These are phyloP conservation scores for Podaxis sp. DNA, from an alignment of 768 basidiomycete genomes.

Conservation along the genomic window DNA sequence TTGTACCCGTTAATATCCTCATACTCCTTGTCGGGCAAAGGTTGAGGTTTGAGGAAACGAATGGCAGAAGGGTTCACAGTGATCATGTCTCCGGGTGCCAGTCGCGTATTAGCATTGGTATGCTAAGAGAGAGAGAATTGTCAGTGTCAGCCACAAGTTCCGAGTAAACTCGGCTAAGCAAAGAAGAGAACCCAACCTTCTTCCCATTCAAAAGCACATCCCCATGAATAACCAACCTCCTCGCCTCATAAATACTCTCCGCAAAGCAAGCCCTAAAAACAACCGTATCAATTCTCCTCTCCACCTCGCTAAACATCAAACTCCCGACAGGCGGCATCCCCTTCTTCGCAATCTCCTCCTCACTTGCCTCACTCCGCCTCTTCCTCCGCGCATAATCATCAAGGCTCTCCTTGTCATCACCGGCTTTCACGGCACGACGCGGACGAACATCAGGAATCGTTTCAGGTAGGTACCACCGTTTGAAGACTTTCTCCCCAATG, in stretches of 20 bases:
- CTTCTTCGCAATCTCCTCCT: constrained; percentile 53
- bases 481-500: constrained; percentile 91
- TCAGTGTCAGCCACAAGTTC: constrained; percentile 8
- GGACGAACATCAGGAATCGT: constrained; percentile 85
- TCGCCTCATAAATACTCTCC: constrained; percentile 86
- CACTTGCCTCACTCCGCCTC: constrained; percentile 46
- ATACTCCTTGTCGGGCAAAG: constrained; percentile 29
- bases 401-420: constrained; percentile 46
- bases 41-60: constrained; percentile 54
- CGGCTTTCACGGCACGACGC: constrained; percentile 38
- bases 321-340: constrained; percentile 89
- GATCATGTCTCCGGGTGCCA: constrained; percentile 94
- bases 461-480: constrained; percentile 90
- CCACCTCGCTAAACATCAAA: constrained; percentile 94
- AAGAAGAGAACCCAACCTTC: constrained; percentile 54
- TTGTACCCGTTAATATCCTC: constrained; percentile 34
- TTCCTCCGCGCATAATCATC: constrained; percentile 62
- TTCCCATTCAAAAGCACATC: constrained; percentile 87
- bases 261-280: constrained; percentile 89
- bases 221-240: constrained; percentile 83
- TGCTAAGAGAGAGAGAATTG: constrained; percentile 49
- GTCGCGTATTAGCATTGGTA: constrained; percentile 77
- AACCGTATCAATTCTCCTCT: constrained; percentile 90
- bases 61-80: constrained; percentile 83
- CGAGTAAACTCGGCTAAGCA: not conserved